Conservation (phyloP, 1,284 basidiomycete genomes). For the Marasmius sp. region DNA sequence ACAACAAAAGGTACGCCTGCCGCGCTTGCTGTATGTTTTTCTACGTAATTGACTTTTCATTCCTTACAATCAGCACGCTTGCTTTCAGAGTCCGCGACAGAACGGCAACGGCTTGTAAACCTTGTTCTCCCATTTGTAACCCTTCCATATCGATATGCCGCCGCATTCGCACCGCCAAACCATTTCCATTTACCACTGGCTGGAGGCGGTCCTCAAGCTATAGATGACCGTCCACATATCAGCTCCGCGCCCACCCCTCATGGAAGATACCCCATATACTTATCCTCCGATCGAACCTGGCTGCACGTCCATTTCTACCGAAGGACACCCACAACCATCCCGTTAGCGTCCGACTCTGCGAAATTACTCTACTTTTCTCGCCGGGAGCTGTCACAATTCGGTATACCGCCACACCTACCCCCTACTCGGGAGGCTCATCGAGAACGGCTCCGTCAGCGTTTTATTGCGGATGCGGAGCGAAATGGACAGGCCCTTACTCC, state of each 20-base stretch:
- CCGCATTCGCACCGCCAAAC: slow-evolving; percentile 57
- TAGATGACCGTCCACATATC: slow-evolving; percentile 13
- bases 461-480: neutral
- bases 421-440: slow-evolving; percentile 42
- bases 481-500: neutral
- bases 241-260: slow-evolving; percentile 49
- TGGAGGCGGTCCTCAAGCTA: slow-evolving; percentile 14
- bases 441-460: slow-evolving; percentile 4
- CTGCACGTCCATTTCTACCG: slow-evolving; percentile 40
- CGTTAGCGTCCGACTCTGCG: slow-evolving; percentile 56
- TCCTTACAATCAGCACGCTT: slow-evolving; percentile 41
- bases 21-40: neutral
- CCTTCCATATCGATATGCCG: slow-evolving; percentile 53
- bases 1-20: slow-evolving; percentile 43
- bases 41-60: neutral
- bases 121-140: slow-evolving; percentile 60
- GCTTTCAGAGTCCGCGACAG: slow-evolving; percentile 33
- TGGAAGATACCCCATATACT: slow-evolving; percentile 59
- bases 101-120: slow-evolving; percentile 45
- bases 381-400: slow-evolving; percentile 48
- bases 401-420: slow-evolving; percentile 46
- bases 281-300: slow-evolving; percentile 25
- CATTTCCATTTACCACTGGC: slow-evolving; percentile 56
- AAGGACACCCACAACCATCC: slow-evolving; percentile 38
- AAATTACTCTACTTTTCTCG: slow-evolving; percentile 63